Conservation (phyloP, 2,329 filamentous ascomycete genomes). For the Aspergillus unguis region DNA sequence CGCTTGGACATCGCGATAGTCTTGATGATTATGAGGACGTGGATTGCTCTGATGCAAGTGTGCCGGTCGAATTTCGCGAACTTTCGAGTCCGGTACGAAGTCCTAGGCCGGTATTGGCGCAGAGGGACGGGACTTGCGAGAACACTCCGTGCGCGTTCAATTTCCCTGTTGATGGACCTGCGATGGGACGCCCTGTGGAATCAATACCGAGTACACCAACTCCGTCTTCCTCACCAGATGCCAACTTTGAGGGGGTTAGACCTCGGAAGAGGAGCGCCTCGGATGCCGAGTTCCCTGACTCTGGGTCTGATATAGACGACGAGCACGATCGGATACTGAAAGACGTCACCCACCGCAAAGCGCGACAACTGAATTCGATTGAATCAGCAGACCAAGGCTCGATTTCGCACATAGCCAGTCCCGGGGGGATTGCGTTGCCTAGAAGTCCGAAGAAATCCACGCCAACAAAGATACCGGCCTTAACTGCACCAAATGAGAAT, state of each 20-base stretch:
- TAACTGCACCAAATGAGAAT: not conserved
- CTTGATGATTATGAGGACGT: not conserved
- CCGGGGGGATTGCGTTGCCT: not conserved
- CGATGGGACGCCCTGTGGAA: not conserved
- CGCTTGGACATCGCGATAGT: not conserved
- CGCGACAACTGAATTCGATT: not conserved
- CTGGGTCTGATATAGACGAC: constrained; percentile 21
- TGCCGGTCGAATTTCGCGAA: not conserved
- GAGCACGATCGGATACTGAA: not conserved
- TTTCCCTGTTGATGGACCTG: not conserved
- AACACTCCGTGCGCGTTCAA: not conserved
- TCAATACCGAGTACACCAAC: not conserved
- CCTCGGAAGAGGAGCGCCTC: constrained; percentile 26
- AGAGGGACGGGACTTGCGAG: no score
- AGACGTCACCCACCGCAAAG: not conserved
- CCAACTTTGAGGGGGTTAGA: not conserved
- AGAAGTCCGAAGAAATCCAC: not conserved
- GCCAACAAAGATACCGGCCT: not conserved
- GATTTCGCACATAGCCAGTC: not conserved
- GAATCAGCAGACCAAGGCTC: not conserved
- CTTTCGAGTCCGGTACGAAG: not conserved
- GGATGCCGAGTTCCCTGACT: constrained; percentile 28
- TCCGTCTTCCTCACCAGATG: not conserved
- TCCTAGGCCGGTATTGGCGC: not conserved
- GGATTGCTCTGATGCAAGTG: not conserved